phyloP scores from a whole-genome alignment of 2,329 filamentous ascomycete species.

The Calonectria pteridis region DNA sequence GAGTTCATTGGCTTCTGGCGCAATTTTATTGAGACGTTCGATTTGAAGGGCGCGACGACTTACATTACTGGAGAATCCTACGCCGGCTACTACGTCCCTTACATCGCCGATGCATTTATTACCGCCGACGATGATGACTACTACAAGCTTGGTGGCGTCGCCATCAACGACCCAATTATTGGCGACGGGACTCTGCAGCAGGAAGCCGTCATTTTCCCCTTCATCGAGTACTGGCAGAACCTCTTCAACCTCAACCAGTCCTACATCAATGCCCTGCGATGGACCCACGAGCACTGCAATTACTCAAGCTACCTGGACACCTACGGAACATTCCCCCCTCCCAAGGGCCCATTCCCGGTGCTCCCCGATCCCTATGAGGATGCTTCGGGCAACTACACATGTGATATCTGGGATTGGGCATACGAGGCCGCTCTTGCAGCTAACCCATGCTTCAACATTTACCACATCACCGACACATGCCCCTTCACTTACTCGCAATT shows the following conservation, averaged over 20 bases:
- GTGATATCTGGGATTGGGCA: constrained; percentile 70
- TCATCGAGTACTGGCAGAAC: constrained; percentile 70
- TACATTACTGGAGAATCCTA: constrained; percentile 81
- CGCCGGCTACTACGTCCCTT: constrained; percentile 76
- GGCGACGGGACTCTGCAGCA: constrained; percentile 61
- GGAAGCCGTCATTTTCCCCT: constrained; percentile 66
- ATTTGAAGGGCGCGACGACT: constrained; percentile 75
- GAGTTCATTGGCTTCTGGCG: constrained; percentile 84
- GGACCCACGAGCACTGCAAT: constrained; percentile 68
- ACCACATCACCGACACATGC: constrained; percentile 79
- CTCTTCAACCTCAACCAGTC: constrained; percentile 75
- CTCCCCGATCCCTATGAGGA: constrained; percentile 44
- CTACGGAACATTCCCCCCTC: constrained; percentile 77
- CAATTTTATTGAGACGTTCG: constrained; percentile 80
- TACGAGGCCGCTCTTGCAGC: constrained; percentile 63
- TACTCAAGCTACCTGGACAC: constrained; percentile 70
- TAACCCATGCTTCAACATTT: constrained; percentile 86
- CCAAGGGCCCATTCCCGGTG: constrained; percentile 65
- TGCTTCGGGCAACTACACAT: constrained; percentile 56
- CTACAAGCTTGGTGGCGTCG: constrained; percentile 75
- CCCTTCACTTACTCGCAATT: constrained; percentile 78
- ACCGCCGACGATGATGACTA: constrained; percentile 73
- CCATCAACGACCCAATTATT: constrained; percentile 80
- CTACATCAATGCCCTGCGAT: constrained; percentile 64
- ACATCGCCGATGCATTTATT: constrained; percentile 80